These are phyloP conservation scores for Kwoniella shandongensis DNA, from an alignment of 768 basidiomycete genomes.

Conservation along the genomic window DNA sequence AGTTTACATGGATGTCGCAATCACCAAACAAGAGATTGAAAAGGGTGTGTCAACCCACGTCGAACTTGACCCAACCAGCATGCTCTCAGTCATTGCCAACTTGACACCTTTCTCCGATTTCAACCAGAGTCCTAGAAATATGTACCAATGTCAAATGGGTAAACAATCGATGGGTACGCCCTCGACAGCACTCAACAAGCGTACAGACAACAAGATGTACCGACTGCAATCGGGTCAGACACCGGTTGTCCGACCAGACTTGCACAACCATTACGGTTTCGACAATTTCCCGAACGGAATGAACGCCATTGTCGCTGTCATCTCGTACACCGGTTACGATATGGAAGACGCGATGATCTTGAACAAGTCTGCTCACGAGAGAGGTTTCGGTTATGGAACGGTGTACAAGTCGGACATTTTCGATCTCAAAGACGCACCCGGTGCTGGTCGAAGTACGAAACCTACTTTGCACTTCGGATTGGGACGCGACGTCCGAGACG, in stretches of 20 bases:
- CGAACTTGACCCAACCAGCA: constrained; percentile 90
- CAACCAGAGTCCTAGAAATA: constrained; percentile 73
- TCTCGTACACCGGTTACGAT: constrained; percentile 99
- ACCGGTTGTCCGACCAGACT: constrained; percentile 84
- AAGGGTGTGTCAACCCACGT: constrained; percentile 79
- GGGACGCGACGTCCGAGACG: constrained; percentile 66
- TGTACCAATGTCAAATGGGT: constrained; percentile 88
- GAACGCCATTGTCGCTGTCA: constrained; percentile 98
- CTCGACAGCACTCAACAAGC: constrained; percentile 80
- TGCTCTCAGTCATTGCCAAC: constrained; percentile 94
- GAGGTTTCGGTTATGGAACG: constrained; percentile 94
- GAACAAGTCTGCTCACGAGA: constrained; percentile 97
- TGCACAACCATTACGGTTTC: constrained; percentile 96
- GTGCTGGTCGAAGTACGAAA: constrained; percentile 60
- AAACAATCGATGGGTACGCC: constrained; percentile 99
- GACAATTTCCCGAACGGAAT: constrained; percentile 98
- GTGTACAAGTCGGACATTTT: constrained; percentile 92
- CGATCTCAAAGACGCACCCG: constrained; percentile 78
- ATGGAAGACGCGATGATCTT: constrained; percentile 99
- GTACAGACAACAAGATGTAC: constrained; percentile 98
- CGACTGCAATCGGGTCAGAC: constrained; percentile 92
- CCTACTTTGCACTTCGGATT: constrained; percentile 87
- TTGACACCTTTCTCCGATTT: constrained; percentile 99
- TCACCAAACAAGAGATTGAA: constrained; percentile 79
- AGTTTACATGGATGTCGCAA: constrained; percentile 98